These are phyloP conservation scores for Albatrellus ellisii DNA, from an alignment of 768 basidiomycete genomes.

Conservation along the genomic window DNA sequence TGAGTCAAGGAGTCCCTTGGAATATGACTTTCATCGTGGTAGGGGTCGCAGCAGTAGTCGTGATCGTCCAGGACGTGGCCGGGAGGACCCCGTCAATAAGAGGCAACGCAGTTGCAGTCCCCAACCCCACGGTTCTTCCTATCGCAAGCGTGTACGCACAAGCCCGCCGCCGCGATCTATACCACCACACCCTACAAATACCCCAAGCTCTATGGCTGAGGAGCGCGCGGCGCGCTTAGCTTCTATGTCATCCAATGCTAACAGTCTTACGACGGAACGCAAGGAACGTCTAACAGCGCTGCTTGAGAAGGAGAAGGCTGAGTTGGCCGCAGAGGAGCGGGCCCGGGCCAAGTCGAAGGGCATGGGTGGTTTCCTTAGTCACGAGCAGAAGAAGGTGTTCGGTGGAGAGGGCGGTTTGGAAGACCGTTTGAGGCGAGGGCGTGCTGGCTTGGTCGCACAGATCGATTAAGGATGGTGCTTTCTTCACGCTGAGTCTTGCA, in stretches of 20 bases:
- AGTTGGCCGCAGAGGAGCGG: conserved; percentile 58
- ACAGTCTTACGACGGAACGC: conserved; percentile 51
- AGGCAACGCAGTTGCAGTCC: conserved; percentile 26
- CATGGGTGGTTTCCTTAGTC: conserved; percentile 67
- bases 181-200: conserved; percentile 15
- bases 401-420: conserved; percentile 67
- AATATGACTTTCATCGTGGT: conserved; percentile 15
- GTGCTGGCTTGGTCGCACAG: conserved; percentile 57
- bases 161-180: conserved; percentile 28
- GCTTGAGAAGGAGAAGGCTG: conserved; percentile 66
- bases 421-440: conserved; percentile 62
- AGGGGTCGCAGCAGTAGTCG: conserved; percentile 18
- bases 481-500: too few species aligned
- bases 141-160: conserved; percentile 37
- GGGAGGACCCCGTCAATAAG: conserved; percentile 26
- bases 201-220: conserved; percentile 18
- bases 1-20: conserved; percentile 34
- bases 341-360: conserved; percentile 61
- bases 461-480: too few species aligned
- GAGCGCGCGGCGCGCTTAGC: conserved; percentile 81
- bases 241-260: conserved; percentile 73
- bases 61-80: conserved; percentile 15
- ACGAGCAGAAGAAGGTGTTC: conserved; percentile 78
- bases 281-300: conserved; percentile 55
- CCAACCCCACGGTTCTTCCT: conserved; percentile 17